These are phyloP conservation scores for Austroboletus niveus DNA, from an alignment of 1,284 basidiomycete genomes.

Conservation along the genomic window DNA sequence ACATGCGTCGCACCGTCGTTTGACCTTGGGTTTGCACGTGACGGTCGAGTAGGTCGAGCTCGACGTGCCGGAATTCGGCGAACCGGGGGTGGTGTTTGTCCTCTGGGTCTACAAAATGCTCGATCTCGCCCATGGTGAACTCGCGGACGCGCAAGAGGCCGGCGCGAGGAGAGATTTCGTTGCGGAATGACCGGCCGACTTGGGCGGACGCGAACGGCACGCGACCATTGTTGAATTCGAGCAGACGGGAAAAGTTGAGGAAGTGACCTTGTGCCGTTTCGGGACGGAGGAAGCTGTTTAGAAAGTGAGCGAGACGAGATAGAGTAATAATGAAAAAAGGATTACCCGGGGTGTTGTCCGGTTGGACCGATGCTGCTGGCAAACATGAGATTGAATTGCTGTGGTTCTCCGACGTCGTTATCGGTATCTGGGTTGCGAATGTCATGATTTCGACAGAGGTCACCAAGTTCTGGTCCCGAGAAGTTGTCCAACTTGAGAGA, in stretches of 20 bases:
- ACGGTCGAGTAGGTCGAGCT: constrained; percentile 80
- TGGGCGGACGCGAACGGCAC: constrained; percentile 97
- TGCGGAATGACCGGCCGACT: constrained; percentile 95
- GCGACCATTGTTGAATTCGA: constrained; percentile 97
- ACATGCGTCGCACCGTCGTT: constrained; percentile 66
- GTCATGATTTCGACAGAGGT: constrained; percentile 80
- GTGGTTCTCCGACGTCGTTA: constrained; percentile 90
- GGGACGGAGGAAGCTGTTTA: constrained; percentile 83
- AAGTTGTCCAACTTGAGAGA: constrained; percentile 89
- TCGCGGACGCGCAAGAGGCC: constrained; percentile 96
- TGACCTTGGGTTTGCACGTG: constrained; percentile 78
- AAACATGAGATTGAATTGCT: constrained; percentile 99
- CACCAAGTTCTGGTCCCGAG: constrained; percentile 85
- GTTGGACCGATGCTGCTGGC: constrained; percentile 96
- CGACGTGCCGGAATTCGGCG: constrained; percentile 75
- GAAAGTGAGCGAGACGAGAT: neutral
- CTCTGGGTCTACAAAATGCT: constrained; percentile 96
- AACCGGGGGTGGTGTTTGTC: constrained; percentile 91
- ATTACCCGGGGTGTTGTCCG: constrained; percentile 91
- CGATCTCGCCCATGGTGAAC: constrained; percentile 99
- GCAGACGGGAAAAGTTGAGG: constrained; percentile 95
- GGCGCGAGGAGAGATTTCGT: constrained; percentile 97
- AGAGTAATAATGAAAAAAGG: neutral
- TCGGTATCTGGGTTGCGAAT: constrained; percentile 91
- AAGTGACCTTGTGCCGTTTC: constrained; percentile 99